Conservation (phyloP, 106 monocot genomes). For the Hemerocallis citrina region DNA sequence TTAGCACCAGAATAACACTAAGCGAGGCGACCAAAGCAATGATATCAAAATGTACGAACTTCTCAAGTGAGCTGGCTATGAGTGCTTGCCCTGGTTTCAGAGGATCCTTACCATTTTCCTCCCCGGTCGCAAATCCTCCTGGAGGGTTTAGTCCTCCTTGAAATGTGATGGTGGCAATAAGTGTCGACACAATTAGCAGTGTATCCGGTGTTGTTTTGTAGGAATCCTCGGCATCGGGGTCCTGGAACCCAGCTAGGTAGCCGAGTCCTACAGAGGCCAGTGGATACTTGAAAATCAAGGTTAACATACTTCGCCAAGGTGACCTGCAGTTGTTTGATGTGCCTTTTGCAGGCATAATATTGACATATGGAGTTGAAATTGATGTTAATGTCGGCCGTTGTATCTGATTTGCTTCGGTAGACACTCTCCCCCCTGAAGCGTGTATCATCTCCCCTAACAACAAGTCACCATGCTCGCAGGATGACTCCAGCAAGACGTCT, state of each 20-base stretch:
- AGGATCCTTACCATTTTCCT: background rate
- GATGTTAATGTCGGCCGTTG: no score
- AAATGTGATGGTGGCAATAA: constrained; percentile 26
- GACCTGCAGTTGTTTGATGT: no score
- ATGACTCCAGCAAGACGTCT: constrained; percentile 18
- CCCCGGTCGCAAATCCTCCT: constrained; percentile 4
- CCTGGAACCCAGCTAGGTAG: no score
- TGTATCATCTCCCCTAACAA: constrained; percentile 17
- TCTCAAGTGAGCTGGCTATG: background rate
- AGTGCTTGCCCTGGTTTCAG: background rate
- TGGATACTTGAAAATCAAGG: no score
- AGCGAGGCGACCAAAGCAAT: constrained; percentile 14
- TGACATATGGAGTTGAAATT: no score
- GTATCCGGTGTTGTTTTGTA: background rate
- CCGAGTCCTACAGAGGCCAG: no score
- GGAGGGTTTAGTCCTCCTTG: constrained; percentile 25
- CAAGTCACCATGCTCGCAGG: constrained; percentile 11
- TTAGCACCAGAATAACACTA: constrained; percentile 16
- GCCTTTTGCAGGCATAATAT: no score
- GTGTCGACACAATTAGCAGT: constrained; percentile 14
- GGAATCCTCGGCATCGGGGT: background rate
- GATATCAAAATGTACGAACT: constrained; percentile 1
- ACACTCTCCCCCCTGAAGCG: constrained; percentile 14
- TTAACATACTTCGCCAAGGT: no score
- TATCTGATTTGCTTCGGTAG: background rate